Evolutionary conservation across 768 basidiomycete species (phyloP), one percentile per base, ranked within the genome.

Genomic region (Rhodotorula toruloides): DNA sequence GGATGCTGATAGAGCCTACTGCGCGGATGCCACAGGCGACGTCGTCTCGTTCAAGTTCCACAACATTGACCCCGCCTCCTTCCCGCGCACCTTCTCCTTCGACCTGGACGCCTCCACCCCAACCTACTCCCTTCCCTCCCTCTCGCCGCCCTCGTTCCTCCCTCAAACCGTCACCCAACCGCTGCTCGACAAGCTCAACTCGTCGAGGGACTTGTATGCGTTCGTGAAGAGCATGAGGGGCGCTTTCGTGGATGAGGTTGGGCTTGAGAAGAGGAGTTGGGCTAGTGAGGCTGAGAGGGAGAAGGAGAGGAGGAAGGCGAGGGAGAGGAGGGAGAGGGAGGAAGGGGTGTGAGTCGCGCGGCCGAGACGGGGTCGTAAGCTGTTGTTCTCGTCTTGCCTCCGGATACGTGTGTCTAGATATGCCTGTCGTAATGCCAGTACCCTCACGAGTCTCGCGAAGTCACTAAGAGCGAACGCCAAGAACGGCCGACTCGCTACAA

Each of bases 41-140:
- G 46, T 65, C 34, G 66, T 72, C 16, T 63, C 58, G 42, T 72
- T 72, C 63, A 62, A 58, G n/a, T 72, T 68, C 49, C n/a, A 40
- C 16, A 44, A 65, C 53, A 21, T 72, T 39, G 70, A 72, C 27
- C 63, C 63, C 5, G 36, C 55, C 2, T 55, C 49, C 21, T 65
- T 63, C 53, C 47, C 66, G 13, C 59, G 66, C 1, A 31, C 63
- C 13, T 72, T 72, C 61, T 61, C 67, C 11, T 59, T 72, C 61
- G 63, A 68, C 46, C 39, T 72, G n/a, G 63, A 72, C 54, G 70
- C 61, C 6, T 68, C 67, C 9, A 36, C 49, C n/a, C 29, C 52
- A 5, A 7, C 12, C 34, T 68, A 68, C 48, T 19, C 61, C 2
- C 8, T 67, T 22, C 16, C 60, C 11, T 4, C 60, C 36, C 22